A percentile compares a stretch with the other conserved stretches of the same genome.
phyloP scores from a whole-genome alignment of 345 rosid species.

The Gossypium mustelinum region DNA sequence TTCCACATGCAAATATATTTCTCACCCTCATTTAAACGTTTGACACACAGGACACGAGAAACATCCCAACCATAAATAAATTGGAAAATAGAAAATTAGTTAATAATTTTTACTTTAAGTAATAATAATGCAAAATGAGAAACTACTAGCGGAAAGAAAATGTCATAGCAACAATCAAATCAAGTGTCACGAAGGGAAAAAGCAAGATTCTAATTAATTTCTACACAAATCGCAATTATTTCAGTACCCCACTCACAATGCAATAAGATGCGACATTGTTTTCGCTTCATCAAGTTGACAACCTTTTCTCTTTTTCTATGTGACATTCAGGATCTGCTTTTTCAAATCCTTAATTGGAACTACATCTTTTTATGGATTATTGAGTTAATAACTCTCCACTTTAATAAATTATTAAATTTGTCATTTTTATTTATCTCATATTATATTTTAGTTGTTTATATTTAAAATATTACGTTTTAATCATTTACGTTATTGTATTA shows the following conservation, averaged over 20 bases:
- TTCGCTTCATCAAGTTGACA: not conserved
- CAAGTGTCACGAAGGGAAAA: not conserved
- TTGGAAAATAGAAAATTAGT: no score
- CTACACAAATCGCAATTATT: conserved; percentile 2
- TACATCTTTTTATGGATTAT: not conserved
- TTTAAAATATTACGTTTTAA: no score
- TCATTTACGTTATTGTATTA: no score
- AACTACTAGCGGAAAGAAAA: not conserved
- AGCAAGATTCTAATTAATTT: not conserved
- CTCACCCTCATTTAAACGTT: not conserved
- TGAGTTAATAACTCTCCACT: not conserved
- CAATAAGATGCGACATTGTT: not conserved
- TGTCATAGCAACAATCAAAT: not conserved
- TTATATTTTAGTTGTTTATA: no score
- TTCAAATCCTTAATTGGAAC: not conserved
- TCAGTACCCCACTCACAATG: not conserved
- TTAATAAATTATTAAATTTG: no score
- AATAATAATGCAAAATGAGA: no score
- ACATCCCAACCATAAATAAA: not conserved
- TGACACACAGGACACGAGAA: not conserved
- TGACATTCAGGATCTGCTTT: not conserved
- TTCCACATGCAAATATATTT: no score
- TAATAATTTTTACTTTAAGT: no score
- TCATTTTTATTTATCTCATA: no score
- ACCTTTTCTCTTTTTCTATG: not conserved